Evolutionary conservation across 345 rosid species (phyloP), one percentile per base, ranked within the genome.

Genomic region (Erysimum cheiranthoides): DNA sequence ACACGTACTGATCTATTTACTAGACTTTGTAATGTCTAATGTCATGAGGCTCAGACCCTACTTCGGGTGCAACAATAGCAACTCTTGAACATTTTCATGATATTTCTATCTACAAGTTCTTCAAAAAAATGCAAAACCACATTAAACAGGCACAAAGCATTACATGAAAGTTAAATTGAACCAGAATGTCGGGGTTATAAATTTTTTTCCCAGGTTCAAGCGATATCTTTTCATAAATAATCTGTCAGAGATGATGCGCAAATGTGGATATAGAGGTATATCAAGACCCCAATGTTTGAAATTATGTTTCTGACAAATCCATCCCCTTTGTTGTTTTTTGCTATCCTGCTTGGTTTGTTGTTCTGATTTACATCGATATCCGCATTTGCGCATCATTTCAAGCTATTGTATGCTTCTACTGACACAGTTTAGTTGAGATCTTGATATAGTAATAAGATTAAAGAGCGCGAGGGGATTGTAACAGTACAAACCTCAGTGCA

Each of bases 401-500:
- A 31, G 45, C 68, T 36, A 14, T 39, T 18, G 27, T 69, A 14
- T 70, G 65, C 58, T 8, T 73, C 71, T 40, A 76, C 8, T 21
- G 14, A 58, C 28, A 50, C 61, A 13, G 34, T 27, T 45, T 38
- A 35, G 60, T 47, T 66, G 59, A 40, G 18, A 73, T 17, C 31
- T 73, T 63, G 7, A 21, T 64, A 42, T 18, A 30, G 53, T 35
- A 56, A 56, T 5, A 46, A 35, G 25, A 50, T 38, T 71, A 60
- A 18, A 53, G 11, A 62, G 30, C 10, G 27, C 4, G 8, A 42
- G 70, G 63, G 56, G 38, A 34, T 47, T 42, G 49, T 40, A 42
- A 12, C 8, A 53, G 70, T 43, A 57, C 75, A 75, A 75, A 95
- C 99, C 99, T 92, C 40, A 89, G 82, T 30, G 97, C 86, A 84